phyloP scores from a whole-genome alignment of 768 basidiomycete species.

The Suillus subalutaceus region DNA sequence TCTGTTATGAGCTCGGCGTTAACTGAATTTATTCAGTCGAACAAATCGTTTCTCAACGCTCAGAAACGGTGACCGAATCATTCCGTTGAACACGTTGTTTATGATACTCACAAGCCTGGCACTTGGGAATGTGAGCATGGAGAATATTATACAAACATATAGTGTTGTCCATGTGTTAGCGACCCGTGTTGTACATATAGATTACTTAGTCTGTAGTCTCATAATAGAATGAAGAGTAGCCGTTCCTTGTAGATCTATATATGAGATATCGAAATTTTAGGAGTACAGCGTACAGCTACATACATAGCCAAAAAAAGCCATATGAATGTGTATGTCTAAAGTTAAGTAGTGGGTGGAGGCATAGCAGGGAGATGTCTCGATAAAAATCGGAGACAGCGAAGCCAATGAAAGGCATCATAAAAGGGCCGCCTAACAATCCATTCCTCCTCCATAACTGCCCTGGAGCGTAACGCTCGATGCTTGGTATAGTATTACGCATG shows the following conservation, averaged over 20 bases:
- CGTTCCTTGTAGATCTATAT: no score
- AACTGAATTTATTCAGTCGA: not conserved
- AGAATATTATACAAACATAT: not conserved
- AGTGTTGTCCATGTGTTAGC: no score
- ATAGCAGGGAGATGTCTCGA: not conserved
- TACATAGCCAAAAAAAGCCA: no score
- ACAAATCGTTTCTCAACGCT: conserved; percentile 41
- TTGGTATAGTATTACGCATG: conserved; percentile 3
- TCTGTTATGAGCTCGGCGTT: not conserved
- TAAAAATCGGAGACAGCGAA: conserved; percentile 1
- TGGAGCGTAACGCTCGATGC: conserved; percentile 13
- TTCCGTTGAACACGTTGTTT: not conserved
- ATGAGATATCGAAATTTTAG: no score
- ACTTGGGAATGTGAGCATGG: not conserved
- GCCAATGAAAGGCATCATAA: not conserved
- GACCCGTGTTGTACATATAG: no score
- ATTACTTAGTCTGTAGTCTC: no score
- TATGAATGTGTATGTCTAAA: not conserved
- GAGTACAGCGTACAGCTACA: no score
- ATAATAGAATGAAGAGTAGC: no score
- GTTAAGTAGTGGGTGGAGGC: not conserved
- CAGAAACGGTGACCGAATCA: conserved; percentile 30
- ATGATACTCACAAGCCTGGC: no score
- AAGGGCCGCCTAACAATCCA: not conserved
- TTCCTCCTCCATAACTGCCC: conserved; percentile 14